A percentile compares a stretch with the other conserved stretches of the same genome.
Conservation (phyloP, 805 yeast species). For the Cyberlindnera meyerae region DNA sequence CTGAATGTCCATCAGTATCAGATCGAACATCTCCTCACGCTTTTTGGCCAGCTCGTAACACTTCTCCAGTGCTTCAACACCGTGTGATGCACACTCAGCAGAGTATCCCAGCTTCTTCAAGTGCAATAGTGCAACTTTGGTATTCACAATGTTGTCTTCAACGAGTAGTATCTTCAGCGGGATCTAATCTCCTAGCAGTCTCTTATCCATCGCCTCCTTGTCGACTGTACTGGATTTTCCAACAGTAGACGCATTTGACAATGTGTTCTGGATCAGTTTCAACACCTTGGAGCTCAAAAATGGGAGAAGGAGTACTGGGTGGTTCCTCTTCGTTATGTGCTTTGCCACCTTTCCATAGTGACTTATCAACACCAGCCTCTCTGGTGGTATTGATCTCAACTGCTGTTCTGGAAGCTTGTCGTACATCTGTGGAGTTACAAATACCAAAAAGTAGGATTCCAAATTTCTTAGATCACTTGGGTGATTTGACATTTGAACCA, state of each 20-base stretch:
- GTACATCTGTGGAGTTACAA: constrained; percentile 10
- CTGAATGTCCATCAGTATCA: constrained; percentile 94
- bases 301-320: constrained; percentile 17
- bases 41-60: constrained; percentile 65
- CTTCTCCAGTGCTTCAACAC: constrained; percentile 85
- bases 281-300: constrained; percentile 13
- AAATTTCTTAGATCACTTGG: no score
- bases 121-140: constrained; percentile 56
- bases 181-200: constrained; percentile 8
- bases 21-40: constrained; percentile 61
- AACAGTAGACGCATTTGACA: no score
- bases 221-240: background rate
- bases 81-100: constrained; percentile 72
- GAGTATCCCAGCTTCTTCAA: constrained; percentile 57
- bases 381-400: background rate
- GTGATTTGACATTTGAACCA: no score
- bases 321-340: constrained; percentile 1
- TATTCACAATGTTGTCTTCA: constrained; percentile 89
- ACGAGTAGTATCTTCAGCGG: constrained; percentile 73
- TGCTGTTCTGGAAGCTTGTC: constrained; percentile 3
- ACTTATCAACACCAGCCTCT: constrained; percentile 11
- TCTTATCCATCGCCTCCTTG: background rate
- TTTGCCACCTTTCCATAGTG: constrained; percentile 14
- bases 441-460: constrained; percentile 6
- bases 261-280: constrained; percentile 1